Percentiles rank a stretch among this genome's conserved stretches.
Evolutionary conservation across 192 early-diverging fungal genomes (phyloP).

Genomic region (Coemansia sp.): DNA sequence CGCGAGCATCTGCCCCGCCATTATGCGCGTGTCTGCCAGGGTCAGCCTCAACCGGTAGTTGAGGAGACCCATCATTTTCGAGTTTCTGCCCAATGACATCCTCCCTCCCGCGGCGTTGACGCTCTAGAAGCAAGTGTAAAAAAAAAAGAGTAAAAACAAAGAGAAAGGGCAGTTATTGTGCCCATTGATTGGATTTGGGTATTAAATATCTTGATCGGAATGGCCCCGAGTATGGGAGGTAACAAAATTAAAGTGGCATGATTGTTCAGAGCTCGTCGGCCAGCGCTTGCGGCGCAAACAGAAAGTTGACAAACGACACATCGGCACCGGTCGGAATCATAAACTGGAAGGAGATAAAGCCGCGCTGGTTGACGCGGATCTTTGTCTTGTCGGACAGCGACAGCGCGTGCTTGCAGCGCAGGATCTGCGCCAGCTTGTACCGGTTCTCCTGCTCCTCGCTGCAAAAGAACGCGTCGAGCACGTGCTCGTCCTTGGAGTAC

Average conservation of each 20-base stretch:
- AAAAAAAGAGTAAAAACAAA: no score
- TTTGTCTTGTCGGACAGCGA: conserved; percentile 54
- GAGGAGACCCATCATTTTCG: conserved; percentile 90
- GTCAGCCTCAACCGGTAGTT: conserved; percentile 95
- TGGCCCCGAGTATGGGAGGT: not conserved
- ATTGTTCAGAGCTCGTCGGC: conserved; percentile 34
- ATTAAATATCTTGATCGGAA: not conserved
- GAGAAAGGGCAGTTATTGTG: no score
- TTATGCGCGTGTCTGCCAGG: conserved; percentile 82
- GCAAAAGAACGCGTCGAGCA: conserved; percentile 56
- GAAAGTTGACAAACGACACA: conserved; percentile 49
- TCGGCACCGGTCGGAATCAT: conserved; percentile 52
- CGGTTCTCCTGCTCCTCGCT: conserved; percentile 43
- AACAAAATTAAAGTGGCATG: not conserved
- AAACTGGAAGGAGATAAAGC: conserved; percentile 58
- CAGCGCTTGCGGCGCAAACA: conserved; percentile 37
- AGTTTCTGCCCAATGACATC: conserved; percentile 41
- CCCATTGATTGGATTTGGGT: no score
- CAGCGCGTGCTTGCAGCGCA: conserved; percentile 52
- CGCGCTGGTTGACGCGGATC: conserved; percentile 53
- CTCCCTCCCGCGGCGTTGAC: not conserved
- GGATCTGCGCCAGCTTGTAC: conserved; percentile 49
- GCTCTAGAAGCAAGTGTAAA: no score
- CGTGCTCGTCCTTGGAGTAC: conserved; percentile 55
- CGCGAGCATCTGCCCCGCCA: conserved; percentile 98